phyloP scores from a whole-genome alignment of 31 red algal species.

The Endocladia muricata region DNA sequence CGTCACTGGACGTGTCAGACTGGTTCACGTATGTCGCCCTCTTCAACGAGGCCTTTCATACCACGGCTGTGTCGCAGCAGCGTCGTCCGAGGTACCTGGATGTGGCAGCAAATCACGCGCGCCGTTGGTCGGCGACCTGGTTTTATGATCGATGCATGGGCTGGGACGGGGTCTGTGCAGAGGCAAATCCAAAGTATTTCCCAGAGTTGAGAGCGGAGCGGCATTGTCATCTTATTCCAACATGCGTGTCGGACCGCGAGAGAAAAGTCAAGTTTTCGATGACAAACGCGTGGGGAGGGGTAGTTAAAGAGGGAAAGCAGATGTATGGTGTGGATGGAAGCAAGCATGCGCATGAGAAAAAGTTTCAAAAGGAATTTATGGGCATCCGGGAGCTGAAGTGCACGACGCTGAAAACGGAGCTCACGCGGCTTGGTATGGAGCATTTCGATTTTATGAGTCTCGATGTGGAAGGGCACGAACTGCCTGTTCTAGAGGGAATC shows the following conservation, averaged over 20 bases:
- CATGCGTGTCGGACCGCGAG: conserved; percentile 47
- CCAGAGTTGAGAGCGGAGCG: conserved; percentile 9
- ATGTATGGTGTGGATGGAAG: conserved; percentile 27
- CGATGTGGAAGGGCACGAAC: conserved; percentile 66
- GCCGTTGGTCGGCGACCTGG: conserved; percentile 11
- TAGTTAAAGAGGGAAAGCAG: conserved; percentile 2
- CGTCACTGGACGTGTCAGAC: conserved; percentile 33
- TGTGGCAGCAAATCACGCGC: conserved; percentile 29
- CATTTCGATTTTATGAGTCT: conserved; percentile 61
- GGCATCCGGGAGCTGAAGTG: conserved; percentile 40
- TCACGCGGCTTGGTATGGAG: not conserved
- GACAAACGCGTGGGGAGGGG: conserved; percentile 44
- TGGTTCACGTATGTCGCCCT: conserved; percentile 46
- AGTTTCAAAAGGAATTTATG: conserved; percentile 23
- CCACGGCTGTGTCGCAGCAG: not conserved
- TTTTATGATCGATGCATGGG: conserved; percentile 47
- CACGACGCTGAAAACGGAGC: conserved; percentile 27
- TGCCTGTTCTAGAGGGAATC: conserved; percentile 35
- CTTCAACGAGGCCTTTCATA: conserved; percentile 40
- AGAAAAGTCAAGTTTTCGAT: conserved; percentile 48
- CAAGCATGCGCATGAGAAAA: conserved; percentile 19
- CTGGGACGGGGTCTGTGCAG: conserved; percentile 65
- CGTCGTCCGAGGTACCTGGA: conserved; percentile 36
- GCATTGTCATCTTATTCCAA: conserved; percentile 38
- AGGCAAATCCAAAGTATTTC: conserved; percentile 58